A percentile compares a stretch with the other conserved stretches of the same genome.
phyloP scores from a whole-genome alignment of 176 grass and related monocot genomes.

The Saccharum spontaneum region DNA sequence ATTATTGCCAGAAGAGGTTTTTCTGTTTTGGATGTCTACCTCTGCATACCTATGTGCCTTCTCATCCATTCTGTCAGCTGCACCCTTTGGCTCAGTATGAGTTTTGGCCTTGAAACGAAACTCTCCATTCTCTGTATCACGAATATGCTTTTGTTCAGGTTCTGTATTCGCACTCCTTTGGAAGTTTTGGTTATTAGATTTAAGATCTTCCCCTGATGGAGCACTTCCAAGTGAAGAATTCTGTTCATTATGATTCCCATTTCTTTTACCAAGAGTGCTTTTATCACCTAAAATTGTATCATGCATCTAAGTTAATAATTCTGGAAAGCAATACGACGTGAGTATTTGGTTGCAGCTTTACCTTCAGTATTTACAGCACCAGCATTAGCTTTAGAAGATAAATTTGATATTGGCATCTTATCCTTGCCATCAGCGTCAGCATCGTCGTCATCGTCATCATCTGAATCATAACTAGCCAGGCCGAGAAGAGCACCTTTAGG shows the following conservation, averaged over 20 bases:
- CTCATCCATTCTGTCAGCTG: conserved; percentile 15
- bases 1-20: background rate
- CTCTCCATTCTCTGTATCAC: conserved; percentile 25
- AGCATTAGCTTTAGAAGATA: conserved; percentile 36
- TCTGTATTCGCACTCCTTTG: background rate
- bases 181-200: background rate
- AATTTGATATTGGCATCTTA: conserved; percentile 30
- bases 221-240: conserved; percentile 8
- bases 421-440: conserved; percentile 30
- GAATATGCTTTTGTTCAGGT: conserved; percentile 15
- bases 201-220: conserved; percentile 25
- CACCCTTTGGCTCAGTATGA: conserved; percentile 28
- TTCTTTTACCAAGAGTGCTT: conserved; percentile 9
- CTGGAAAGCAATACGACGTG: background rate
- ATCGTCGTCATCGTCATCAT: conserved; percentile 48
- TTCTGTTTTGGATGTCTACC: conserved; percentile 29
- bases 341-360: conserved; percentile 36
- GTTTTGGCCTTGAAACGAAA: conserved; percentile 7
- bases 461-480: conserved; percentile 94
- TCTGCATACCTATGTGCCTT: conserved; percentile 7
- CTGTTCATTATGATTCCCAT: conserved; percentile 15
- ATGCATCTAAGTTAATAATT: conserved; percentile 22
- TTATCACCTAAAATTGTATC: conserved; percentile 36
- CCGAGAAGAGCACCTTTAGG: conserved; percentile 78
- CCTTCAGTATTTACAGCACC: conserved; percentile 31